Evolutionary conservation across 345 rosid genomes (phyloP).

Genomic region (Salix dunnii): DNA sequence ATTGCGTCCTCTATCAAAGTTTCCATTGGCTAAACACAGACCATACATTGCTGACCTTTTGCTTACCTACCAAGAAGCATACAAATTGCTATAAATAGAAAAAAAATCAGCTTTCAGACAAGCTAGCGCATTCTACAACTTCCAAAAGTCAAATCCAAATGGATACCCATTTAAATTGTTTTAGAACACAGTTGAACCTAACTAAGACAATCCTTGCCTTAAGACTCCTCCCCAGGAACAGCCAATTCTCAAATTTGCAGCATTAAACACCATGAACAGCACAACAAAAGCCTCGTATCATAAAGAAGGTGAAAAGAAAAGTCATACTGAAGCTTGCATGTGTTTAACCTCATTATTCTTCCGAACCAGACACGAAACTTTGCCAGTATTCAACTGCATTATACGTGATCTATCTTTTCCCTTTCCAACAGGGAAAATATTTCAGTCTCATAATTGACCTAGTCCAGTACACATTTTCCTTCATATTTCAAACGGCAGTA

Average conservation of each 20-base stretch:
- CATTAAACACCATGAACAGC: background rate
- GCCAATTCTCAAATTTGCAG: background rate
- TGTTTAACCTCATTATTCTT: background rate
- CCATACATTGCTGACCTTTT: background rate
- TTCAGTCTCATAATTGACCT: background rate
- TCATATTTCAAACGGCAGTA: background rate
- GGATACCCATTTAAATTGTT: background rate
- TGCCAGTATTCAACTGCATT: background rate
- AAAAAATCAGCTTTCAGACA: background rate
- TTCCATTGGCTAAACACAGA: background rate
- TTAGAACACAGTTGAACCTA: background rate
- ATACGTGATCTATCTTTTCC: background rate
- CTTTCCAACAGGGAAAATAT: background rate
- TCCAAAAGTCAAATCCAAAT: background rate
- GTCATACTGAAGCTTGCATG: too few species aligned
- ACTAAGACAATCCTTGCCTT: background rate
- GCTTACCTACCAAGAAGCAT: background rate
- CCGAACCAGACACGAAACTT: background rate
- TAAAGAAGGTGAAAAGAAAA: too few species aligned
- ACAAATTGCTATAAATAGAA: background rate
- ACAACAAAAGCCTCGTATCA: background rate
- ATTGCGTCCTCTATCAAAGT: background rate
- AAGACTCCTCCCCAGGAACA: background rate
- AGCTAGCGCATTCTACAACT: background rate
- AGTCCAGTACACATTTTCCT: background rate